Conservation (phyloP, 2,329 filamentous ascomycete genomes). For the Beauveria rudraprayagi region DNA sequence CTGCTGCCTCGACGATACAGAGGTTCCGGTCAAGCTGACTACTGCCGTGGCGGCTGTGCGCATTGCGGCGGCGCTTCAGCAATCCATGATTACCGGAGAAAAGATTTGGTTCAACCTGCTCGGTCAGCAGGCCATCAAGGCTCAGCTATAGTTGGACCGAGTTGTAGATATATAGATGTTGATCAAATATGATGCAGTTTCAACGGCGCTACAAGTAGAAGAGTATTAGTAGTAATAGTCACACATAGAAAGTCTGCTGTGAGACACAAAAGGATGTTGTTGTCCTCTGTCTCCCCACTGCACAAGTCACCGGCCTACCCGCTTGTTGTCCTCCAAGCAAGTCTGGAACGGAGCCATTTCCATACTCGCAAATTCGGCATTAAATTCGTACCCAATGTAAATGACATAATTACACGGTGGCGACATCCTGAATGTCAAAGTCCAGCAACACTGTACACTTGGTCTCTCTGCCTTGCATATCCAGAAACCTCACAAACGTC, state of each 20-base stretch:
- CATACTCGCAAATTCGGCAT: not conserved
- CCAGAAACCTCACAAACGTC: slow-evolving; percentile 57
- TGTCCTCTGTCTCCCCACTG: no score
- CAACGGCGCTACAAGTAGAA: no score
- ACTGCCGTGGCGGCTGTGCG: slow-evolving; percentile 51
- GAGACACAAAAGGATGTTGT: no score
- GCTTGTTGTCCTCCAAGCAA: no score
- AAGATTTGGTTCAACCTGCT: slow-evolving; percentile 52
- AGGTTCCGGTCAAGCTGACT: slow-evolving; percentile 46
- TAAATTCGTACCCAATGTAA: not conserved
- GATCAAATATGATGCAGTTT: no score
- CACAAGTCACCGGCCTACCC: no score
- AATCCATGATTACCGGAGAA: slow-evolving; percentile 44
- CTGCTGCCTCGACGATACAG: slow-evolving; percentile 45
- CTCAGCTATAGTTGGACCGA: not conserved
- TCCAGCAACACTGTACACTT: slow-evolving; percentile 52
- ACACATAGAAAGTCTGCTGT: no score
- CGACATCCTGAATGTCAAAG: slow-evolving; percentile 45
- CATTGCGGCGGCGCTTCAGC: slow-evolving; percentile 54
- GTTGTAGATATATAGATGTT: not conserved
- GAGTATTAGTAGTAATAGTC: no score
- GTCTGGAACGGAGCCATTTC: not conserved
- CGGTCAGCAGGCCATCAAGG: slow-evolving; percentile 22
- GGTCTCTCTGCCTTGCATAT: slow-evolving; percentile 57
- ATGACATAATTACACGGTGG: not conserved